Percentiles rank a stretch among this genome's conserved stretches.
phyloP scores from a whole-genome alignment of 140 eudicot species.

The Erigeron philadelphicus region DNA sequence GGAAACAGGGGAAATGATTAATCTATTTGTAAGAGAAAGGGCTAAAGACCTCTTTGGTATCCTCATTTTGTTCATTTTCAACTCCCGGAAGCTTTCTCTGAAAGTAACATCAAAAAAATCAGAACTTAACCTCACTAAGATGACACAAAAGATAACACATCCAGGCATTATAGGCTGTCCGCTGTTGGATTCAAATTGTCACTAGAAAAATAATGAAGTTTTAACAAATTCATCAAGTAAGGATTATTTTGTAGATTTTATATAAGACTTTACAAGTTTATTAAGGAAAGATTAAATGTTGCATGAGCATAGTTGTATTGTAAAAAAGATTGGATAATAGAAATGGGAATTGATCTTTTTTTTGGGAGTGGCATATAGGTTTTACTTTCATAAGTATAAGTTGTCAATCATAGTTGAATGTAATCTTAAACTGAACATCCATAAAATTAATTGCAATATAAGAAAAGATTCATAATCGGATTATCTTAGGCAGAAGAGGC shows the following conservation, averaged over 20 bases:
- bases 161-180: neutral
- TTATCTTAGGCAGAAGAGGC: neutral
- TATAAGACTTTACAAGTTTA: too few species aligned
- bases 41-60: slow-evolving; percentile 43
- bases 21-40: slow-evolving; percentile 1
- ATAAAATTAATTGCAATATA: neutral
- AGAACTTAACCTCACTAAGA: slow-evolving; percentile 10
- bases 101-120: slow-evolving; percentile 16
- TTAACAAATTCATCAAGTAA: neutral
- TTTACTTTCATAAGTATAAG: neutral
- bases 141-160: neutral
- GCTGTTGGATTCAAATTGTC: neutral
- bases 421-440: neutral
- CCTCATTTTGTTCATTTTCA: slow-evolving; percentile 32
- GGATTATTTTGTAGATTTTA: too few species aligned
- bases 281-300: neutral
- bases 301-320: neutral
- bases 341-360: neutral
- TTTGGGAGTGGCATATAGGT: neutral
- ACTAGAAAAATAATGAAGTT: neutral
- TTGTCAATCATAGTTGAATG: neutral
- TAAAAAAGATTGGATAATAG: neutral
- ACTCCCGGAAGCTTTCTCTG: slow-evolving; percentile 46
- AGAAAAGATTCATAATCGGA: neutral
- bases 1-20: slow-evolving; percentile 1